phyloP scores from a whole-genome alignment of 805 yeast genomes.

The Candida maesae region DNA sequence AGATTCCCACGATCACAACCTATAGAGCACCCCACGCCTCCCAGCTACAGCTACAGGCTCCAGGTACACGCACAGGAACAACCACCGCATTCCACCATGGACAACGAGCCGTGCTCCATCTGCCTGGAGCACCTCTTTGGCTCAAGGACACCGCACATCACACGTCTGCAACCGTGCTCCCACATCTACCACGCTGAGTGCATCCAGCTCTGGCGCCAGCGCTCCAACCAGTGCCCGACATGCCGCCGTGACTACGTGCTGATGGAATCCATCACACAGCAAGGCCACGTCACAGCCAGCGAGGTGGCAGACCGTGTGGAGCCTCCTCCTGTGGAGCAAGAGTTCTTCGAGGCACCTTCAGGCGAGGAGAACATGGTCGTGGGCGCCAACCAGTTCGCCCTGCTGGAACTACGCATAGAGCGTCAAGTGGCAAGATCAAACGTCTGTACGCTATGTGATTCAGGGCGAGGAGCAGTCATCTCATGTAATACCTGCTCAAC shows the following conservation, averaged over 20 bases:
- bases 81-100: slow-evolving; percentile 4
- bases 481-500: slow-evolving; percentile 35
- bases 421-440: slow-evolving; percentile 22
- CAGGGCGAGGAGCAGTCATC: slow-evolving; percentile 15
- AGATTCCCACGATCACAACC: too few species aligned
- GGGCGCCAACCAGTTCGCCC: slow-evolving; percentile 5
- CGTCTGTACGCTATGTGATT: slow-evolving; percentile 24
- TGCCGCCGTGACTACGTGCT: slow-evolving; percentile 47
- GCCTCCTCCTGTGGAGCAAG: slow-evolving; percentile 10
- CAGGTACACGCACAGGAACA: neutral
- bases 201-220: slow-evolving; percentile 51
- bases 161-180: slow-evolving; percentile 41
- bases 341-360: slow-evolving; percentile 16
- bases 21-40: too few species aligned
- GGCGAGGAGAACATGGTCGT: slow-evolving; percentile 6
- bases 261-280: slow-evolving; percentile 31
- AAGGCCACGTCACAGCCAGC: slow-evolving; percentile 14
- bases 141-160: slow-evolving; percentile 18
- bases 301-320: slow-evolving; percentile 14
- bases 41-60: too few species aligned
- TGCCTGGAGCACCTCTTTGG: slow-evolving; percentile 45
- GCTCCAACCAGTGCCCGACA: slow-evolving; percentile 59
- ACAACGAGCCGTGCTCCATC: slow-evolving; percentile 47
- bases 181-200: slow-evolving; percentile 59
- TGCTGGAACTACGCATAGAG: slow-evolving; percentile 18